Evolutionary conservation across 306 rosid species (phyloP), one percentile per base, ranked within the genome.

Genomic region (Pyrus bretschneideri): DNA sequence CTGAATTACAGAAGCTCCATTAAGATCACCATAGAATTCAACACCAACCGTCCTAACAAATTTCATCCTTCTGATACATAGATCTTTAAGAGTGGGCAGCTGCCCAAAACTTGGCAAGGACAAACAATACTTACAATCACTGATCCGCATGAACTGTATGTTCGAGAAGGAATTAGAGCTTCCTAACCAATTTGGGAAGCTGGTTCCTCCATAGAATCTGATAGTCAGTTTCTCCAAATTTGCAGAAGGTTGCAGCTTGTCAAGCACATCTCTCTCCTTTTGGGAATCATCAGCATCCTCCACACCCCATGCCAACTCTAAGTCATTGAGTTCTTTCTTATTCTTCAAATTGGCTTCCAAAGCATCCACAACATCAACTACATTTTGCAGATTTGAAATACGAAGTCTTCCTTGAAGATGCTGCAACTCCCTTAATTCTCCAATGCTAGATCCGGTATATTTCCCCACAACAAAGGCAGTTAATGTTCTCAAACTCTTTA

Each of bases 141-240:
- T 23, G 3, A 72, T 55, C 0, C 60, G 55, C 25, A 66, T 9
- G 21, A 31, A 17, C 57, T 7, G 31, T 49, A 79, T 70, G 57
- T 62, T 70, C 23, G 13, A 6, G 23, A 42, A 42, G 45, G 45
- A 38, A 6, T 38, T 10, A 42, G 45, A 75, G 18, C 60, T 15
- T 13, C 69, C 33, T 11, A 83, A 1, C 86, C 86, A 82, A 9
- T 60, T 6, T 13, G 79, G 82, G 52, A 82, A 73, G 44, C 40
- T 1, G 1, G 2, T 11, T 21, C 76, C 62, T 3, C 62, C 62
- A 18, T 71, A 79, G 42, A 15, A 71, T 9, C 42, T 0, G 35
- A 76, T 52, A 2, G 14, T 7, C 4, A 74, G 9, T 9, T 66
- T 6, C 71, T 59, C 66, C 35, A 81, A 59, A 69, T 46, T 62